These are phyloP conservation scores for Scorias spongiosa DNA, from an alignment of 2,329 filamentous ascomycete species.

Conservation along the genomic window DNA sequence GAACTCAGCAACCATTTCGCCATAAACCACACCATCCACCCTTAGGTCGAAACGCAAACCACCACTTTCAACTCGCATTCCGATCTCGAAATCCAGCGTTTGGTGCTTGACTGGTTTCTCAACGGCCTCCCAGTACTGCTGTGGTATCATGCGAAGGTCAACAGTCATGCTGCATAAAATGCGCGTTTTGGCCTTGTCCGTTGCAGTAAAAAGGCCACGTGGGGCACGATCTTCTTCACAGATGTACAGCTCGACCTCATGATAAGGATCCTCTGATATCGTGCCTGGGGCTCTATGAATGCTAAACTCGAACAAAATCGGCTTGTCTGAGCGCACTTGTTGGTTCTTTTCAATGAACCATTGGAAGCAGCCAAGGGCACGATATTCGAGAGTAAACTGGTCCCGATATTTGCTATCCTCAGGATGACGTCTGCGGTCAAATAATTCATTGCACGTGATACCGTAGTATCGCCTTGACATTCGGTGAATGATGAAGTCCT, in stretches of 20 bases:
- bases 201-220: conserved; percentile 49
- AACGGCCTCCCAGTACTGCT: conserved; percentile 57
- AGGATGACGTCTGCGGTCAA: conserved; percentile 59
- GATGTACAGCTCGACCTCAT: conserved; percentile 58
- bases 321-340: conserved; percentile 53
- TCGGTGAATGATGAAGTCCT: conserved; percentile 55
- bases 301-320: conserved; percentile 68
- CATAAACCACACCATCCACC: conserved; percentile 64
- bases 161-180: conserved; percentile 63
- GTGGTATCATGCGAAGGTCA: conserved; percentile 59
- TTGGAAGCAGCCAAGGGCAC: conserved; percentile 71
- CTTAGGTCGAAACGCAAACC: conserved; percentile 63
- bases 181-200: conserved; percentile 36
- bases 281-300: no score
- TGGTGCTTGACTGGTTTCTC: conserved; percentile 69
- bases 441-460: conserved; percentile 60
- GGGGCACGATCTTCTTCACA: conserved; percentile 70
- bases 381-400: conserved; percentile 65
- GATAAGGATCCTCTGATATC: conserved; percentile 10
- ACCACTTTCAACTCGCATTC: conserved; percentile 69
- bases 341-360: conserved; percentile 64
- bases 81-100: conserved; percentile 65
- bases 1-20: conserved; percentile 63
- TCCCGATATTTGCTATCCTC: conserved; percentile 65
- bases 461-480: conserved; percentile 66